Conservation (phyloP, 2,329 filamentous ascomycete genomes). For the Aspergillus brunneoviolaceus region DNA sequence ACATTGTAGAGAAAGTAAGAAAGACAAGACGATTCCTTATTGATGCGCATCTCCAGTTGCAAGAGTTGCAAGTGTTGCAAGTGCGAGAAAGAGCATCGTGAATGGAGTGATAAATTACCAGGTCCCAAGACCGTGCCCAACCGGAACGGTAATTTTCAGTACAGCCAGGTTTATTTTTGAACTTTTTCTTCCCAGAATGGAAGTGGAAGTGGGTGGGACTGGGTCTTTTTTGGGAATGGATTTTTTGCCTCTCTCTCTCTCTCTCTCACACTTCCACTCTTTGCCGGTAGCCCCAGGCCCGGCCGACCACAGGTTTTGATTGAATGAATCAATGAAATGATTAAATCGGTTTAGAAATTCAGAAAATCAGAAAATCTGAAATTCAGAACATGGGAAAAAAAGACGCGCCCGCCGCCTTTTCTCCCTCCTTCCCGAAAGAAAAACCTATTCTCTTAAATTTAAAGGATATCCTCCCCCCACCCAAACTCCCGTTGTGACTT, state of each 20-base stretch:
- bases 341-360: background rate
- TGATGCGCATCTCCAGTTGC: background rate
- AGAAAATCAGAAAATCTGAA: background rate
- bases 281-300: background rate
- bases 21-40: background rate
- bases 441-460: conserved; percentile 18
- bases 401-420: conserved; percentile 5
- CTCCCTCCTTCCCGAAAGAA: background rate
- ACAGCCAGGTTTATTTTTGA: background rate
- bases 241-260: background rate
- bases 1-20: background rate
- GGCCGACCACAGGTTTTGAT: background rate
- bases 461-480: conserved; percentile 22
- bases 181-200: background rate
- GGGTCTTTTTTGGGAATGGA: conserved; percentile 10
- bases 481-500: conserved; percentile 17
- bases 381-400: background rate
- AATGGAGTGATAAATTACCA: background rate
- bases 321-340: background rate
- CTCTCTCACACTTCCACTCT: background rate
- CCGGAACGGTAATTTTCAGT: background rate
- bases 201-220: background rate
- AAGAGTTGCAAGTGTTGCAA: background rate
- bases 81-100: background rate
- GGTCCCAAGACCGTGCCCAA: background rate